These are phyloP conservation scores for Nicotiana otophora DNA, from an alignment of 257 asterid genomes.

Conservation along the genomic window DNA sequence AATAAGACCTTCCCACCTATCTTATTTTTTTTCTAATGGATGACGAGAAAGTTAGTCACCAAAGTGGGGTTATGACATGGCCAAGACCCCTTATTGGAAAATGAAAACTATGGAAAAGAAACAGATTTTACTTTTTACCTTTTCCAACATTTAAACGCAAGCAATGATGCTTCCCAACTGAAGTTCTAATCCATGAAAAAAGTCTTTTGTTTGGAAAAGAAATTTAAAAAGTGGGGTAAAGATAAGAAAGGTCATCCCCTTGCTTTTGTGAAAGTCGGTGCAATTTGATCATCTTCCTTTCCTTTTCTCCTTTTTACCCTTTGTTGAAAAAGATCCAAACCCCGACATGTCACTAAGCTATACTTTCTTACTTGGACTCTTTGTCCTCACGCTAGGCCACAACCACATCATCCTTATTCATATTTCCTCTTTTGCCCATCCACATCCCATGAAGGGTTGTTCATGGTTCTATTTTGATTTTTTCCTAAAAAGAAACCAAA, in stretches of 20 bases:
- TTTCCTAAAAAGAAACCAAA: no score
- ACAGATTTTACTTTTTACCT: background rate
- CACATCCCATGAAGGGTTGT: background rate
- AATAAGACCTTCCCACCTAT: background rate
- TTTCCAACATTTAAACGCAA: slow-evolving; percentile 29
- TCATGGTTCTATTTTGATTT: no score
- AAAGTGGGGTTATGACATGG: slow-evolving; percentile 9
- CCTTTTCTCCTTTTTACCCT: background rate
- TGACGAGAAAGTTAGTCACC: slow-evolving; percentile 5
- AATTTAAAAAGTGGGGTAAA: background rate
- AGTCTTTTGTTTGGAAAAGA: slow-evolving; percentile 1
- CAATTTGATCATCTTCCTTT: slow-evolving; percentile 9
- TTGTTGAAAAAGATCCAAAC: slow-evolving; percentile 1
- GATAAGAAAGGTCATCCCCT: slow-evolving; percentile 4
- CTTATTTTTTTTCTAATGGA: background rate
- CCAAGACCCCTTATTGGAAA: background rate
- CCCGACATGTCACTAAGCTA: background rate
- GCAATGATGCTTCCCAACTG: slow-evolving; percentile 26
- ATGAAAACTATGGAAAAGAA: background rate
- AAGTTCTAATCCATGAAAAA: slow-evolving; percentile 19
- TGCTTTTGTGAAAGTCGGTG: slow-evolving; percentile 28
- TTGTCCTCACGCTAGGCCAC: slow-evolving; percentile 1
- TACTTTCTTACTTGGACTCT: background rate
- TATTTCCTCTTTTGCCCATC: background rate
- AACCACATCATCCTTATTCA: background rate